phyloP scores from a whole-genome alignment of 2,329 filamentous ascomycete genomes.

The Endoconidiophora laricicola region DNA sequence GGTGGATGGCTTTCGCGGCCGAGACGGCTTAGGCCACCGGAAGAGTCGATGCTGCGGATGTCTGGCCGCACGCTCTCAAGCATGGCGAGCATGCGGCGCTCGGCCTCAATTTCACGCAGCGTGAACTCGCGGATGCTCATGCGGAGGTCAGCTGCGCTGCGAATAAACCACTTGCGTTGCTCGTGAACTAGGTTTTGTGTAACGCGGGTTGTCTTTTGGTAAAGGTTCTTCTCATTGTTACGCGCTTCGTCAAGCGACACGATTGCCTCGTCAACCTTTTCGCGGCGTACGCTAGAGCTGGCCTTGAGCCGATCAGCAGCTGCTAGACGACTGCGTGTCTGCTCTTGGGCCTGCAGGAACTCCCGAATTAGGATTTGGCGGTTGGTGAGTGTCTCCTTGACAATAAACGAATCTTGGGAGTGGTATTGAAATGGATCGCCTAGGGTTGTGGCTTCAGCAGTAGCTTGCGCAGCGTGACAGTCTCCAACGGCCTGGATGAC shows the following conservation, averaged over 20 bases:
- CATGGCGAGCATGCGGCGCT: constrained; percentile 77
- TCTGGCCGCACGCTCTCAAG: constrained; percentile 89
- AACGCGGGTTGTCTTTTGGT: constrained; percentile 73
- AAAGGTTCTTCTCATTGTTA: constrained; percentile 63
- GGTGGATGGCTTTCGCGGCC: constrained; percentile 77
- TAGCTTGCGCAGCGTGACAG: constrained; percentile 90
- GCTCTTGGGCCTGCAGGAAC: constrained; percentile 77
- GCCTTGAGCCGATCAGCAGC: constrained; percentile 80
- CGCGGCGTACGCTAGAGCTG: constrained; percentile 69
- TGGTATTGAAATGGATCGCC: constrained; percentile 90
- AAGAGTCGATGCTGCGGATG: constrained; percentile 80
- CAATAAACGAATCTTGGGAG: constrained; percentile 88
- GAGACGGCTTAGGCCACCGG: constrained; percentile 74
- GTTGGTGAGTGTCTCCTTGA: constrained; percentile 96
- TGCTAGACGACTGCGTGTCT: constrained; percentile 62
- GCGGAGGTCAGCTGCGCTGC: constrained; percentile 72
- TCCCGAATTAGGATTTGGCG: constrained; percentile 92
- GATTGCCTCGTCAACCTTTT: constrained; percentile 98
- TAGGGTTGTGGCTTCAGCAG: constrained; percentile 85
- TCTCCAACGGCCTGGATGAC: constrained; percentile 87
- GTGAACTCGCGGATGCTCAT: constrained; percentile 81
- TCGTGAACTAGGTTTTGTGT: constrained; percentile 79
- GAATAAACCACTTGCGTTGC: constrained; percentile 76
- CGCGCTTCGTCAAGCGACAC: constrained; percentile 74
- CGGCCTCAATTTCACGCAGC: constrained; percentile 84